Evolutionary conservation across 2,329 filamentous ascomycete genomes (phyloP).

Genomic region (Aspergillus transmontanensis): DNA sequence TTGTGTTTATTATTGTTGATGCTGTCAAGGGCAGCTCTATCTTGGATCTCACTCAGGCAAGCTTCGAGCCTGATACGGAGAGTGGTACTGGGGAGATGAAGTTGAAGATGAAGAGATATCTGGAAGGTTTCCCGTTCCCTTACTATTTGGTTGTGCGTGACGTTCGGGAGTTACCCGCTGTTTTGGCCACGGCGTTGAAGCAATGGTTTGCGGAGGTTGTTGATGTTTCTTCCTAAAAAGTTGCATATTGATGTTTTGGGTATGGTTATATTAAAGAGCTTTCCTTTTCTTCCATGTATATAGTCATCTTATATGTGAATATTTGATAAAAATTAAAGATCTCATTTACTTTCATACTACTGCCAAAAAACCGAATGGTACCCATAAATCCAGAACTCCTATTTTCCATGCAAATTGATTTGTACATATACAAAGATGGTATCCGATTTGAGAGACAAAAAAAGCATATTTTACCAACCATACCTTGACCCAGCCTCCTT

Average conservation of each 20-base stretch:
- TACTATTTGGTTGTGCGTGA: conserved; percentile 96
- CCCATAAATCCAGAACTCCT: neutral
- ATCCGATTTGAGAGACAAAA: conserved; percentile 10
- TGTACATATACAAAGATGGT: conserved; percentile 14
- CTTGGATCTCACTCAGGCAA: conserved; percentile 83
- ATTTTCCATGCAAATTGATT: neutral
- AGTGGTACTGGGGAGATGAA: conserved; percentile 61
- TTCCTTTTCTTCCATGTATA: conserved; percentile 4
- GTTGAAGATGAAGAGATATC: conserved; percentile 83
- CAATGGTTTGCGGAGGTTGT: conserved; percentile 89
- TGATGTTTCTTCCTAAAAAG: conserved; percentile 41
- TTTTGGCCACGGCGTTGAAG: conserved; percentile 82
- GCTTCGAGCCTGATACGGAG: conserved; percentile 69
- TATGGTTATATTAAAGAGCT: conserved; percentile 10
- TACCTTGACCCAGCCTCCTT: conserved; percentile 81
- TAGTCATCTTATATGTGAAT: conserved; percentile 4
- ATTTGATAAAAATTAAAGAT: neutral
- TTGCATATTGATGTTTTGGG: conserved; percentile 1
- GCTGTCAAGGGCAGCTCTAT: conserved; percentile 61
- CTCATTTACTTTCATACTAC: neutral
- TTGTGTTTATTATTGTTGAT: conserved; percentile 97
- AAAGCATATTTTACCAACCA: conserved; percentile 64
- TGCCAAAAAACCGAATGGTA: neutral
- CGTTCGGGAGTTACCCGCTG: conserved; percentile 84
- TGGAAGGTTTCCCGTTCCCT: conserved; percentile 94